phyloP scores from a whole-genome alignment of 2,329 filamentous ascomycete species.

The Ophiostoma australiae region DNA sequence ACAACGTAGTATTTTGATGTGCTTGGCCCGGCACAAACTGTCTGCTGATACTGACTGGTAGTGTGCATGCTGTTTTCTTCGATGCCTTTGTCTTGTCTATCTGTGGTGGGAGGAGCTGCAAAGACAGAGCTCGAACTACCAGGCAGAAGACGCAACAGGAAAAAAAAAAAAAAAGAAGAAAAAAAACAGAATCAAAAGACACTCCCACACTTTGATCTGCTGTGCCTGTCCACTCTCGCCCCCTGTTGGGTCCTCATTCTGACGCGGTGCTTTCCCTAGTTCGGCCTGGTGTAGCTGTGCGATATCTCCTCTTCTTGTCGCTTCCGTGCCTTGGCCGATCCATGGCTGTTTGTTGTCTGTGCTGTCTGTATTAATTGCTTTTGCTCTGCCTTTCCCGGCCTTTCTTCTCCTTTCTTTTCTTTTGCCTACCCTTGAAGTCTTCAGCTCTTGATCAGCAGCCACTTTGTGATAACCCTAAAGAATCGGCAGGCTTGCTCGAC shows the following conservation, averaged over 20 bases:
- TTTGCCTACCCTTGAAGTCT: neutral
- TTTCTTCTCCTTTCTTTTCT: neutral
- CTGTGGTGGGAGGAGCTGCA: neutral
- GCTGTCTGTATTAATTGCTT: neutral
- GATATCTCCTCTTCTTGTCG: neutral
- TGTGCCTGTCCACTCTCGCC: constrained; percentile 5
- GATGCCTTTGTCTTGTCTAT: neutral
- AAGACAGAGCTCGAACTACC: neutral
- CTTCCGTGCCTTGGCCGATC: neutral
- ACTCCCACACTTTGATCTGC: constrained; percentile 6
- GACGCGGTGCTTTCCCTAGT: neutral
- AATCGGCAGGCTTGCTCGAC: neutral
- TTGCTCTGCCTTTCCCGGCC: neutral
- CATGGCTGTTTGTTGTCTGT: neutral
- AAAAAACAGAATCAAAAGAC: neutral
- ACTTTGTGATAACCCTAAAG: neutral
- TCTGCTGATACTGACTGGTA: neutral
- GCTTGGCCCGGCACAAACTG: neutral
- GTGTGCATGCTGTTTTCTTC: too few species aligned
- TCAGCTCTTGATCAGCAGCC: neutral
- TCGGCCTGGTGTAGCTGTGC: neutral
- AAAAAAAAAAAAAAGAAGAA: neutral
- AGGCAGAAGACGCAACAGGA: neutral
- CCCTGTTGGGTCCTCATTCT: neutral
- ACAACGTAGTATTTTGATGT: neutral